Evolutionary conservation across 2,329 filamentous ascomycete species (phyloP).

Genomic region (Lachnellula hyalina): DNA sequence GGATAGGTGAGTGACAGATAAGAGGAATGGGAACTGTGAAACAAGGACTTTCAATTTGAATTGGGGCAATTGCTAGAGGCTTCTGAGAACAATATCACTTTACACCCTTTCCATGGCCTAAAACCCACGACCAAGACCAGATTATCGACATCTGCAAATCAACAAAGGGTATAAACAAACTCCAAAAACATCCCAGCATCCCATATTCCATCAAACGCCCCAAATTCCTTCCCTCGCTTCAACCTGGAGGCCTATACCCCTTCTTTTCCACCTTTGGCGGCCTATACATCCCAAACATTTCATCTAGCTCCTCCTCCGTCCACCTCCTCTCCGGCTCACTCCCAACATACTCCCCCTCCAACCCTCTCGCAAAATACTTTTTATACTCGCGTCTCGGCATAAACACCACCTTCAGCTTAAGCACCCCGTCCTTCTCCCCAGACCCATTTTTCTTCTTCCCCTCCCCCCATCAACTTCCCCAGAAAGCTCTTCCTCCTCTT

Average conservation of each 20-base stretch:
- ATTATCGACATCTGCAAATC: too few species aligned
- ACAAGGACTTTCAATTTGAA: too few species aligned
- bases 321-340: slow-evolving; percentile 26
- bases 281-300: slow-evolving; percentile 22
- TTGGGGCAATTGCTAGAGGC: too few species aligned
- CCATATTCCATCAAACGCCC: too few species aligned
- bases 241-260: neutral
- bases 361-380: slow-evolving; percentile 28
- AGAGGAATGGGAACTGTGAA: too few species aligned
- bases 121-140: too few species aligned
- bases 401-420: slow-evolving; percentile 24
- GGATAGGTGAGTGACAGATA: too few species aligned
- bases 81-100: too few species aligned
- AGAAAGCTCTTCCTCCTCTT: slow-evolving; percentile 6
- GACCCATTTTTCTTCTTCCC: slow-evolving; percentile 2
- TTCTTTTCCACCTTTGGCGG: slow-evolving; percentile 12
- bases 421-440: slow-evolving; percentile 8
- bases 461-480: slow-evolving; percentile 8
- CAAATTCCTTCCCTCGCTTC: neutral
- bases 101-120: too few species aligned
- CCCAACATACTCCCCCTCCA: slow-evolving; percentile 25
- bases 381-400: slow-evolving; percentile 30
- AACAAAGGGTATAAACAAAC: too few species aligned
- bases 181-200: too few species aligned
- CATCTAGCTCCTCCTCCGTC: slow-evolving; percentile 29